phyloP scores from a whole-genome alignment of 129 eudicot species.

The Chrysanthemum makinoi region DNA sequence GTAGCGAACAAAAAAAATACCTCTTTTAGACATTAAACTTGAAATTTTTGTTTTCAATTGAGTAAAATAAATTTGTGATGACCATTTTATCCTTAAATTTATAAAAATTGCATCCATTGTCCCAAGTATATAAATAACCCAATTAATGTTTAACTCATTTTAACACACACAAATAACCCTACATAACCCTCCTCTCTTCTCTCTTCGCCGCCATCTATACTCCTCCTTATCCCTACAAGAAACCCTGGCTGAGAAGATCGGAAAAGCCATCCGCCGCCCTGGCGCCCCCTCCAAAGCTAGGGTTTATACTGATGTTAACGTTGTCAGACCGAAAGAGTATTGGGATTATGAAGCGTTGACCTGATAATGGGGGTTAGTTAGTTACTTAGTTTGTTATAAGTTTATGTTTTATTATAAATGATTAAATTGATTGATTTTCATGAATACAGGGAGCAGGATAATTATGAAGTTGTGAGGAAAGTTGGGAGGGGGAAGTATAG shows the following conservation, averaged over 20 bases:
- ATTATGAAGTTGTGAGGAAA: constrained; percentile 95
- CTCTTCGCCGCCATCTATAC: no score
- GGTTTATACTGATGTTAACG: constrained; percentile 86
- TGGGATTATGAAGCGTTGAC: constrained; percentile 96
- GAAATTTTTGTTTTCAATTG: no score
- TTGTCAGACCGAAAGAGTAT: constrained; percentile 84
- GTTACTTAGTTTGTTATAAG: not conserved
- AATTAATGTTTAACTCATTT: no score
- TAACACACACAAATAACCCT: no score
- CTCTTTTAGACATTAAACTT: no score
- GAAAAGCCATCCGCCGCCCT: constrained; percentile 92
- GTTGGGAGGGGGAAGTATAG: constrained; percentile 98
- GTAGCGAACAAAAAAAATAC: no score
- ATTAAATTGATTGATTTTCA: not conserved
- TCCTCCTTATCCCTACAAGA: constrained; percentile 36
- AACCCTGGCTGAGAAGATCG: constrained; percentile 95
- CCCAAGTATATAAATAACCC: no score
- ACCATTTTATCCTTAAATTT: no score
- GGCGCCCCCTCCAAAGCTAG: constrained; percentile 95
- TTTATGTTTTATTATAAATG: constrained; percentile 1
- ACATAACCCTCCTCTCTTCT: no score
- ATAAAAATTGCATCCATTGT: no score
- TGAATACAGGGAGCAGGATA: constrained; percentile 75
- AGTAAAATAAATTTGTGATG: no score
- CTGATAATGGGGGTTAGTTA: constrained; percentile 88